Percentiles rank a stretch among this genome's conserved stretches.
These are phyloP conservation scores for Alternaria novae-zelandiae DNA, from an alignment of 2,329 filamentous ascomycete genomes.

Conservation along the genomic window DNA sequence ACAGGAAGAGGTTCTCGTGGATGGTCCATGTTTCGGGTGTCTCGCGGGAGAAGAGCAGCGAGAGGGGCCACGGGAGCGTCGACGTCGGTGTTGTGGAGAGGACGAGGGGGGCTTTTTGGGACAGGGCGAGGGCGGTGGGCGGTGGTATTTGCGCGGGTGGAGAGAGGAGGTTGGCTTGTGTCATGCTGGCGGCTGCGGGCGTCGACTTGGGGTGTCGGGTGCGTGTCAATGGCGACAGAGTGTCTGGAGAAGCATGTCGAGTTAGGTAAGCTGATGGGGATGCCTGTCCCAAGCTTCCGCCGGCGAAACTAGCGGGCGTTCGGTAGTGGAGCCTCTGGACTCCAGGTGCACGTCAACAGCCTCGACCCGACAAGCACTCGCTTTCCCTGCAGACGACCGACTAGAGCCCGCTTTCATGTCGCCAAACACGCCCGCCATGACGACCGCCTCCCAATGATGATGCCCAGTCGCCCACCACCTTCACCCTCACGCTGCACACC, in stretches of 20 bases:
- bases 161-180: slow-evolving; percentile 46
- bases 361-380: not conserved
- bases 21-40: slow-evolving; percentile 81
- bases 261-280: slow-evolving; percentile 10
- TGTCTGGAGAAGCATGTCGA: slow-evolving; percentile 9
- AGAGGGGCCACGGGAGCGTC: slow-evolving; percentile 59
- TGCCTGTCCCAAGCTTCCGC: slow-evolving; percentile 15
- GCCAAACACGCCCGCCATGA: slow-evolving; percentile 15
- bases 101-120: slow-evolving; percentile 53
- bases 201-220: not conserved
- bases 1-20: slow-evolving; percentile 85
- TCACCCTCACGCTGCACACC: slow-evolving; percentile 26
- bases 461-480: slow-evolving; percentile 37
- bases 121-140: slow-evolving; percentile 53
- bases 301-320: slow-evolving; percentile 25
- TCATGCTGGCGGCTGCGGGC: slow-evolving; percentile 27
- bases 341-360: slow-evolving; percentile 19
- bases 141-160: slow-evolving; percentile 51
- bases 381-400: not conserved
- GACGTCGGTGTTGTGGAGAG: slow-evolving; percentile 48
- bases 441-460: slow-evolving; percentile 34
- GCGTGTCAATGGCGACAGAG: slow-evolving; percentile 9
- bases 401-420: not conserved
- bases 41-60: slow-evolving; percentile 63
- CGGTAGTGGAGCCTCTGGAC: slow-evolving; percentile 2